phyloP scores from a whole-genome alignment of 176 grass and related monocot genomes.

The Areca catechu region DNA sequence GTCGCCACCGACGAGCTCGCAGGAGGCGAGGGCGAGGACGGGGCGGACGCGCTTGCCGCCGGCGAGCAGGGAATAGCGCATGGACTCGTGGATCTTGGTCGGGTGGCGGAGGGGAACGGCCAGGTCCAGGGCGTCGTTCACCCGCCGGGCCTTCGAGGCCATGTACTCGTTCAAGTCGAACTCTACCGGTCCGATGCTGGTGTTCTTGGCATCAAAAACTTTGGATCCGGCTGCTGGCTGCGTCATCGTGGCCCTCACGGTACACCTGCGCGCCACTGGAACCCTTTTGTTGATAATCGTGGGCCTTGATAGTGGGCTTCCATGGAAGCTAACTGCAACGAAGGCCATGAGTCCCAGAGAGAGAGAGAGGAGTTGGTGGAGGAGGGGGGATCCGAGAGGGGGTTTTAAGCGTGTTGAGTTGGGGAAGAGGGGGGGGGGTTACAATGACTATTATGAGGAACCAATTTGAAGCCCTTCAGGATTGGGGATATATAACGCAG shows the following conservation, averaged over 20 bases:
- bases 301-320: background rate
- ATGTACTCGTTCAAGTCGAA: conserved; percentile 41
- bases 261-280: too few species aligned
- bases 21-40: conserved; percentile 31
- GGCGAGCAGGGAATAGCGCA: conserved; percentile 50
- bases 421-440: background rate
- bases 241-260: too few species aligned
- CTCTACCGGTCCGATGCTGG: too few species aligned
- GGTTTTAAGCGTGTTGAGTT: background rate
- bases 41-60: conserved; percentile 53
- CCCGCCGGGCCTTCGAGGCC: conserved; percentile 5
- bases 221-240: too few species aligned
- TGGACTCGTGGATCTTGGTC: conserved; percentile 13
- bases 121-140: conserved; percentile 34
- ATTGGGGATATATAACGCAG: background rate
- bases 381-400: background rate
- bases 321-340: background rate
- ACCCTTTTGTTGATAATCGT: background rate
- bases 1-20: conserved; percentile 39
- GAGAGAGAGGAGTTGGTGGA: background rate
- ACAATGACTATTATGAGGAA: background rate
- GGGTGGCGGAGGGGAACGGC: conserved; percentile 13
- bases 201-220: too few species aligned
- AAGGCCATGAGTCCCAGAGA: background rate
- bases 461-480: too few species aligned